These are phyloP conservation scores for Chlorella variabilis DNA, from an alignment of 163 green algal genomes.

Conservation along the genomic window DNA sequence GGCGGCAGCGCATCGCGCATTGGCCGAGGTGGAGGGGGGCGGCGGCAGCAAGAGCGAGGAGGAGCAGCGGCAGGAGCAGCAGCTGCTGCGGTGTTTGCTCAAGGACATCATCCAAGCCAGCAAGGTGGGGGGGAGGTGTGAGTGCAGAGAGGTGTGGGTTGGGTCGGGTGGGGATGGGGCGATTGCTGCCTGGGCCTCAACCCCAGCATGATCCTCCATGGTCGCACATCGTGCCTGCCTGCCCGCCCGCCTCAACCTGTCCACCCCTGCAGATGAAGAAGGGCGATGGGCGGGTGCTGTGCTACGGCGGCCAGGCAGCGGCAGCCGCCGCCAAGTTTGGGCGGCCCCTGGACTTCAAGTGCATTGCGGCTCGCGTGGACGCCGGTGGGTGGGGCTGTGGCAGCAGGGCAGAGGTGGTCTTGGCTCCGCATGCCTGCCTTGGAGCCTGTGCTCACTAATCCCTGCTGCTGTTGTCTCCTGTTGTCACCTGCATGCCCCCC, in stretches of 20 bases:
- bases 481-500: neutral
- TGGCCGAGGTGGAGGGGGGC: neutral
- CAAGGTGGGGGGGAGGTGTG: neutral
- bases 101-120: conserved; percentile 10
- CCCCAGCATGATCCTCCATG: no score
- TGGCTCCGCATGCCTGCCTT: neutral
- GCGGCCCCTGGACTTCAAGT: conserved; percentile 35
- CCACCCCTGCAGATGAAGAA: conserved; percentile 16
- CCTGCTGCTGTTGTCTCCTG: neutral
- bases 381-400: no score
- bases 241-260: no score
- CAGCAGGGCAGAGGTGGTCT: no score
- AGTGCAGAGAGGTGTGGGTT: neutral
- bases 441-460: neutral
- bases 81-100: conserved; percentile 35
- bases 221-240: no score
- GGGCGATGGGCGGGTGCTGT: conserved; percentile 25
- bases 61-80: conserved; percentile 2
- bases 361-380: conserved; percentile 25
- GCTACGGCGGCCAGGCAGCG: conserved; percentile 33
- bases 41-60: neutral
- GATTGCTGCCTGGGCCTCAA: neutral
- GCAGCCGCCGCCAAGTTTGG: conserved; percentile 30
- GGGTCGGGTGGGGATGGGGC: no score
- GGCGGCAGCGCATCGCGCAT: neutral